These are phyloP conservation scores for Apophysomyces elegans DNA, from an alignment of 371 early-diverging fungal genomes.

Conservation along the genomic window DNA sequence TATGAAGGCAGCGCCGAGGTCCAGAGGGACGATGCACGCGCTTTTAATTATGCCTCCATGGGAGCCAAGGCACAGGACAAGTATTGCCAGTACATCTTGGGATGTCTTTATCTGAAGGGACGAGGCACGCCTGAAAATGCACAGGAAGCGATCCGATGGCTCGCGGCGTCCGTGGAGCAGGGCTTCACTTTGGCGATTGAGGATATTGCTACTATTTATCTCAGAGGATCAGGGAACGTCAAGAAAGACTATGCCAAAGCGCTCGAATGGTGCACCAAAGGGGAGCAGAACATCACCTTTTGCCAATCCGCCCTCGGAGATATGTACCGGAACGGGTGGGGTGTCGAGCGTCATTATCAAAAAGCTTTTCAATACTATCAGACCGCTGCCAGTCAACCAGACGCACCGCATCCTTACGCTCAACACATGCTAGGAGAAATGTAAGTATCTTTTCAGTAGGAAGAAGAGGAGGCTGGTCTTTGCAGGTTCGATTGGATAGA, in stretches of 20 bases:
- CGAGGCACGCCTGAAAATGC: slow-evolving; percentile 24
- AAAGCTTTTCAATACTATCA: slow-evolving; percentile 50
- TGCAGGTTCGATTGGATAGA: no score
- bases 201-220: slow-evolving; percentile 39
- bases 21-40: slow-evolving; percentile 32
- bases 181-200: slow-evolving; percentile 48
- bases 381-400: slow-evolving; percentile 45
- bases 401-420: slow-evolving; percentile 46
- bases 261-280: slow-evolving; percentile 31
- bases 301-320: slow-evolving; percentile 52
- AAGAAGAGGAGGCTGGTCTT: no score
- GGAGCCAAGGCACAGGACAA: slow-evolving; percentile 44
- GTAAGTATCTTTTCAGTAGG: slow-evolving; percentile 20
- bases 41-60: slow-evolving; percentile 38
- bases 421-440: slow-evolving; percentile 56
- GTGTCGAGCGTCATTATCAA: slow-evolving; percentile 39
- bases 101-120: slow-evolving; percentile 37
- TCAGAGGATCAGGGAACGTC: slow-evolving; percentile 32
- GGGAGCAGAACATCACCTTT: slow-evolving; percentile 29
- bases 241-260: slow-evolving; percentile 38
- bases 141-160: slow-evolving; percentile 38
- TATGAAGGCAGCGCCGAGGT: slow-evolving; percentile 32
- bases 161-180: slow-evolving; percentile 42
- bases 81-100: slow-evolving; percentile 51
- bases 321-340: slow-evolving; percentile 46